Evolutionary conservation across 2,329 filamentous ascomycete genomes (phyloP).

Genomic region (Didymella glomerata): DNA sequence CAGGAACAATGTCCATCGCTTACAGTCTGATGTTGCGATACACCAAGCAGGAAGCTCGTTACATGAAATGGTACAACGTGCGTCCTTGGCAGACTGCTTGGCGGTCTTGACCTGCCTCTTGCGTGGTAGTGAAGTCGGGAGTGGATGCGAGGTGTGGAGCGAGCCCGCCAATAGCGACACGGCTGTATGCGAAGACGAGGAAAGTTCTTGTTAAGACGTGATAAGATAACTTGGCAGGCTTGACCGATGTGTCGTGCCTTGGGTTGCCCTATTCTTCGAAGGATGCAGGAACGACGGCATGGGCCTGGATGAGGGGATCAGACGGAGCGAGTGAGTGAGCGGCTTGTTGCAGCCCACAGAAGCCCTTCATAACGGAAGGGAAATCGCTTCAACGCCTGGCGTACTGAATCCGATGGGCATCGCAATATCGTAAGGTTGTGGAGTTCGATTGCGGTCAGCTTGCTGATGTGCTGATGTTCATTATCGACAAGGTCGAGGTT

Average conservation of each 20-base stretch:
- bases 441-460: not conserved
- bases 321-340: not conserved
- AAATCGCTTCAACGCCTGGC: not conserved
- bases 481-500: not conserved
- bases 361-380: not conserved
- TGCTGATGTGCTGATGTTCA: not conserved
- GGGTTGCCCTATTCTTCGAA: slow-evolving; percentile 23
- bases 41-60: slow-evolving; percentile 24
- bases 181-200: slow-evolving; percentile 23
- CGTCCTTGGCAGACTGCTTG: slow-evolving; percentile 20
- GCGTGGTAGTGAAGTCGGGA: slow-evolving; percentile 20
- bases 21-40: slow-evolving; percentile 22
- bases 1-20: slow-evolving; percentile 19
- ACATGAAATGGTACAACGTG: slow-evolving; percentile 9
- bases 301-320: slow-evolving; percentile 2
- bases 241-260: slow-evolving; percentile 24
- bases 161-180: slow-evolving; percentile 25
- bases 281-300: slow-evolving; percentile 19
- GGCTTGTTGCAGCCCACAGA: not conserved
- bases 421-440: not conserved
- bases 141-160: slow-evolving; percentile 19
- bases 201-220: slow-evolving; percentile 36
- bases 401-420: not conserved
- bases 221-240: slow-evolving; percentile 40
- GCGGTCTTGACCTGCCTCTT: slow-evolving; percentile 31